phyloP scores from a whole-genome alignment of 192 early-diverging fungal species.

The Phlyctochytrium arcticum region DNA sequence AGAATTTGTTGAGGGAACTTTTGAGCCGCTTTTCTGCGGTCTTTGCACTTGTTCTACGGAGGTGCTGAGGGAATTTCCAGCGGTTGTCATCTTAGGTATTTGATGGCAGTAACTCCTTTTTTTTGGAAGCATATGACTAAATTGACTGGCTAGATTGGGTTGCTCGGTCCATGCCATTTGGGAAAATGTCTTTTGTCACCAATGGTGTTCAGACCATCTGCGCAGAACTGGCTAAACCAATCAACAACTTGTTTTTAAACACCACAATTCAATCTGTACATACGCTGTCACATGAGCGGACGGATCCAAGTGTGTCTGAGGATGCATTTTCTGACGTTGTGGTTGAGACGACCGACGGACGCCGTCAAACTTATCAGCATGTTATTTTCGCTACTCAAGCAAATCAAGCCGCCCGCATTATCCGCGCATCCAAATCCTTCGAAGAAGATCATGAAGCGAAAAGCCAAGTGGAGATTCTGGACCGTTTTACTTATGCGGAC shows the following conservation, averaged over 20 bases:
- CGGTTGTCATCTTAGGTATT: conserved; percentile 36
- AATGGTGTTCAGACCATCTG: conserved; percentile 37
- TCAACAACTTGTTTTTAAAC: conserved; percentile 20
- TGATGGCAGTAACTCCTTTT: background rate
- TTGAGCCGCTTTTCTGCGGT: conserved; percentile 42
- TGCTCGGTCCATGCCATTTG: conserved; percentile 36
- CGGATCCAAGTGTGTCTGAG: too few relatives aligned
- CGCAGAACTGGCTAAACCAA: conserved; percentile 30
- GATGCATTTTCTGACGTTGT: background rate
- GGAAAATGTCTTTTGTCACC: conserved; percentile 45
- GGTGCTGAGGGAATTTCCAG: conserved; percentile 37
- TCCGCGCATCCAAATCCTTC: conserved; percentile 6
- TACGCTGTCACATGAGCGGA: background rate
- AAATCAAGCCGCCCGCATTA: conserved; percentile 37
- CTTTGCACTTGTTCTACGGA: conserved; percentile 43
- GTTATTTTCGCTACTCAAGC: conserved; percentile 54
- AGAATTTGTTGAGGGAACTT: conserved; percentile 35
- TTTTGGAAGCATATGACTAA: background rate
- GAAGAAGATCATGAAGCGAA: background rate
- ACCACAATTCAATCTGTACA: conserved; percentile 30
- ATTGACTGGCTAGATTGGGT: conserved; percentile 30
- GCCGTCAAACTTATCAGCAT: conserved; percentile 28
- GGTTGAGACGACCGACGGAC: conserved; percentile 15
- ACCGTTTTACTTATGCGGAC: conserved; percentile 37
- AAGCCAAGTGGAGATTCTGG: conserved; percentile 20